Percentiles rank a stretch among this genome's conserved stretches.
Conservation (phyloP, 768 basidiomycete genomes). For the Cystoderma amianthinum region DNA sequence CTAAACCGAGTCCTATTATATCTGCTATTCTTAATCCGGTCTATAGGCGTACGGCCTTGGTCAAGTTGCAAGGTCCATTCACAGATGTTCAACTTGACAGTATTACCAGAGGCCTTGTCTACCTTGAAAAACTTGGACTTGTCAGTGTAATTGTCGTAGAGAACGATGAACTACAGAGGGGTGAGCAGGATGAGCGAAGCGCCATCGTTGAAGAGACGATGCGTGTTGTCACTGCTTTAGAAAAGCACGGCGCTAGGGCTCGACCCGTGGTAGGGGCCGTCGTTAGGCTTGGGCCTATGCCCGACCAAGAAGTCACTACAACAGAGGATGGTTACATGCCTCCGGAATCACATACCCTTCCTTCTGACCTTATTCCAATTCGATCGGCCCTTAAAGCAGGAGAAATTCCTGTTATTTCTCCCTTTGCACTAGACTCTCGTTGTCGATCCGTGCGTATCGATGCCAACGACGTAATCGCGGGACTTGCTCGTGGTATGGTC, state of each 20-base stretch:
- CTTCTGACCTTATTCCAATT: slow-evolving; percentile 76
- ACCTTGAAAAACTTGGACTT: slow-evolving; percentile 92
- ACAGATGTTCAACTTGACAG: slow-evolving; percentile 89
- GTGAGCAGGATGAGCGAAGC: slow-evolving; percentile 63
- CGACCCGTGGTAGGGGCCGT: slow-evolving; percentile 86
- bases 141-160: slow-evolving; percentile 95
- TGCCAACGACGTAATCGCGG: slow-evolving; percentile 83
- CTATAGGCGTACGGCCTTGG: slow-evolving; percentile 81
- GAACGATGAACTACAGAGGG: slow-evolving; percentile 66
- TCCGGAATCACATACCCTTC: slow-evolving; percentile 76
- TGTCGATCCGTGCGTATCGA: slow-evolving; percentile 82
- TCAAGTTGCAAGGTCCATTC: slow-evolving; percentile 96
- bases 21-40: slow-evolving; percentile 82
- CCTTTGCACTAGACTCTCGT: slow-evolving; percentile 87
- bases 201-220: slow-evolving; percentile 74
- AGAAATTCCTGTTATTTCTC: slow-evolving; percentile 94
- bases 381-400: slow-evolving; percentile 86
- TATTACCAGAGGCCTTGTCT: slow-evolving; percentile 88
- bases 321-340: slow-evolving; percentile 25
- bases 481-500: slow-evolving; percentile 82
- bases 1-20: slow-evolving; percentile 48
- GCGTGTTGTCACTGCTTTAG: slow-evolving; percentile 76
- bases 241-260: slow-evolving; percentile 79
- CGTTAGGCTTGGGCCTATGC: slow-evolving; percentile 77
- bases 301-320: slow-evolving; percentile 28